Evolutionary conservation across 192 early-diverging fungal genomes (phyloP), one percentile per base, ranked within the genome.

Genomic region (Backusella macrospora): DNA sequence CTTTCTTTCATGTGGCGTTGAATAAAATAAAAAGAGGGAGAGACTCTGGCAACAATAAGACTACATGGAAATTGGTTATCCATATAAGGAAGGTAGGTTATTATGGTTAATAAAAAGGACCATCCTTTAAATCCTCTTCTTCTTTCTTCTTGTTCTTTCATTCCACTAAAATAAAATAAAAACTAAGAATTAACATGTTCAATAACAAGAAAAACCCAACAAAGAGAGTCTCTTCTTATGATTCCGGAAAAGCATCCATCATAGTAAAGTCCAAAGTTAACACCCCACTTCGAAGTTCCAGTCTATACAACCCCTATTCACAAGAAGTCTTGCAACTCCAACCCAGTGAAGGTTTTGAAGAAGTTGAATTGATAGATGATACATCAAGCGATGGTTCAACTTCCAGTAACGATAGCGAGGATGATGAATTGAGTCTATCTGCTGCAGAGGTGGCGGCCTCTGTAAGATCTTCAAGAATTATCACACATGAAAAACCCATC

Each of bases 401-500:
- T 26, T 12, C 29, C 2, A 34, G 29, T 59, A 21, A 26, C 18
- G 26, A 59, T 59, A 59, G 52, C 5, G 52, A 59, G 12, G 21
- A 59, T 26, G 52, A 59, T 59, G 52, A 59, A 59, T 59, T 59
- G 18, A 59, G 23, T 12, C 7, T 59, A 12, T 59, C 52, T 5
- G 52, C 52, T 12, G 52, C 52, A 52, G 49, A 52, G n/a, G 52
- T 59, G 12, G 49, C 49, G 18, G 49, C 49, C n/a, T 52, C 49
- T 26, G 52, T 23, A 23, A 18, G 18, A 8, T 59, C 52, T 26
- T 59, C 52, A 9, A 21, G 52, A 59, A 59, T 59, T 10, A 26
- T 59, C 23, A 4, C 52, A 18, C 23, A 23, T 9, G 9, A 26
- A 10, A 18, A 13, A 3, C 13, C 23, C 18, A 12, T 12, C 52